Evolutionary conservation across 169 alveolate genomes (phyloP).

Genomic region (Sarcocystis neurona): DNA sequence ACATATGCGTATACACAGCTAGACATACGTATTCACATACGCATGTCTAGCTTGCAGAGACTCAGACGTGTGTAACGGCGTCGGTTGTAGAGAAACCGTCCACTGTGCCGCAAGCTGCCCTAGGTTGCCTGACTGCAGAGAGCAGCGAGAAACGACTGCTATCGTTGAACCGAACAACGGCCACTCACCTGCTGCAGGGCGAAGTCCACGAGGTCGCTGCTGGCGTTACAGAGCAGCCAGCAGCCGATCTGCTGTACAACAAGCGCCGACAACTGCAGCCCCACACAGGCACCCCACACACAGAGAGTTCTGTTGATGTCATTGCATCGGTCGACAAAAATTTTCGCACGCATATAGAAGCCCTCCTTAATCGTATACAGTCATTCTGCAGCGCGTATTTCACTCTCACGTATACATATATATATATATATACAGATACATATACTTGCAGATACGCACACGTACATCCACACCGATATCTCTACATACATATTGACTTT

Average conservation of each 20-base stretch:
- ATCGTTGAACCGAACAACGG: no score
- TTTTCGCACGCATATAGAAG: neutral
- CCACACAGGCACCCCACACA: neutral
- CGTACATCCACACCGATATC: neutral
- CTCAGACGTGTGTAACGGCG: neutral
- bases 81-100: no score
- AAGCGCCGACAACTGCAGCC: constrained; percentile 33
- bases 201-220: constrained; percentile 15
- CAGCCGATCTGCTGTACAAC: constrained; percentile 53
- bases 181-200: neutral
- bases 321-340: no score
- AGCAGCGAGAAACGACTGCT: no score
- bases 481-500: neutral
- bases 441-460: neutral
- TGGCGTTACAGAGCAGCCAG: constrained; percentile 29
- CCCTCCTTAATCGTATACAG: no score
- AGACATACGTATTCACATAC: neutral
- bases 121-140: no score
- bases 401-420: neutral
- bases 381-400: no score
- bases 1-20: neutral
- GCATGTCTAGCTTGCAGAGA: neutral
- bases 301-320: no score
- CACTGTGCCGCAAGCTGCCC: no score
- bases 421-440: neutral